Evolutionary conservation across 2,329 filamentous ascomycete species (phyloP), one percentile per base, ranked within the genome.

Genomic region (Claviceps sp.): DNA sequence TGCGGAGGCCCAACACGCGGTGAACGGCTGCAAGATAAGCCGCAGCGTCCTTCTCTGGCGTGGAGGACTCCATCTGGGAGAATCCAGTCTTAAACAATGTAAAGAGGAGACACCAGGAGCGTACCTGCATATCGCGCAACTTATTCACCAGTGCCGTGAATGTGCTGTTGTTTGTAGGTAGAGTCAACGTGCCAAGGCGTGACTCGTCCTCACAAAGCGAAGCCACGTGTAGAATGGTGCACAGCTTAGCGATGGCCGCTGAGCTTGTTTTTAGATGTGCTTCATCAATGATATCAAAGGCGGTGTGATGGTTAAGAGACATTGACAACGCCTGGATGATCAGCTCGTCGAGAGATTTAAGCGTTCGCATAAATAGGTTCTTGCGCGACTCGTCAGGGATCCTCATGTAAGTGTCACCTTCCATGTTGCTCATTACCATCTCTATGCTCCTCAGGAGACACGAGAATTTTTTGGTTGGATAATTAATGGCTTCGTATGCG

Each of bases 61-160:
- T 77, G 3, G 80, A 72, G 0, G 77, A 64, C 1, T 81, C 75
- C 8, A 70, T 66, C 58, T 85, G 80, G 57, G 90, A 86, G 30
- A 90, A 82, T 3, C 81, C 86, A 56, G 89, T 84, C 62, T 85
- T 86, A 44, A 96, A 67, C 50, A 96, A 70, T 0, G 80, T 78
- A 62, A 96, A 98, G 56, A 91, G 83, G 41, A 97, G 70, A 40
- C 87, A 89, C 91, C 93, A 97, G 11, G 84, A 80, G 38, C 89
- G 82, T 3, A 95, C 80, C 61, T 95, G 85, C 74, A 95, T 85
- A 59, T 97, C 89, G 42, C 89, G 82, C 44, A 97, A 72, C 61
- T 84, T 89, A 52, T 78, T 81, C 52, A 82, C 76, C 6, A 70
- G 58, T 1, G 71, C 65, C 52, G 74, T 71, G 53, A 79, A 80